A percentile compares a stretch with the other conserved stretches of the same genome.
Evolutionary conservation across 2,329 filamentous ascomycete species (phyloP).

Genomic region (Hypoxylon sp.): DNA sequence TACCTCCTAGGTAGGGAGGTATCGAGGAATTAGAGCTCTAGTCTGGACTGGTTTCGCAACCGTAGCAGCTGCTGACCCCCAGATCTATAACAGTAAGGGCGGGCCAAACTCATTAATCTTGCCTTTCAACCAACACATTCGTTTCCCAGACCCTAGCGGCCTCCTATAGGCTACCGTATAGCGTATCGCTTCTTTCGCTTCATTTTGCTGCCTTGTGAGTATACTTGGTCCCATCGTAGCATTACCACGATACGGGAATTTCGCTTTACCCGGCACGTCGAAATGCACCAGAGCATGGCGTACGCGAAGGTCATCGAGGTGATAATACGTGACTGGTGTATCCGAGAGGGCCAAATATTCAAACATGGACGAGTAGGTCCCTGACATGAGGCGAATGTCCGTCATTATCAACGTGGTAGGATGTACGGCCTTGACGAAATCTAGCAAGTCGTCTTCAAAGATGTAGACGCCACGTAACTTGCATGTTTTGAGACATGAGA

Average conservation of each 20-base stretch:
- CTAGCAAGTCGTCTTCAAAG: not conserved
- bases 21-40: no score
- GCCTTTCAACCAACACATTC: not conserved
- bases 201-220: not conserved
- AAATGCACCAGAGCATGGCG: not conserved
- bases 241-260: not conserved
- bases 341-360: not conserved
- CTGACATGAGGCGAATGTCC: not conserved
- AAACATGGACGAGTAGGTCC: constrained; percentile 6
- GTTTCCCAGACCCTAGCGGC: not conserved
- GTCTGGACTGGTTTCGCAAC: no score
- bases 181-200: not conserved
- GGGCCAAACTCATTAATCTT: not conserved
- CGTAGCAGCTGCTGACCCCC: no score
- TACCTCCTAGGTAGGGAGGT: no score
- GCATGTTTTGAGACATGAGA: constrained; percentile 1
- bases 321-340: constrained; percentile 1
- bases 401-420: not conserved
- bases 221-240: constrained; percentile 3
- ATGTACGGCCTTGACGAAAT: not conserved
- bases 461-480: not conserved
- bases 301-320: constrained; percentile 5
- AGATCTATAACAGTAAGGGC: no score
- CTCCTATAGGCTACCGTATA: not conserved
- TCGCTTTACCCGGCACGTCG: constrained; percentile 3